These are phyloP conservation scores for Scytalidium sp. DNA, from an alignment of 2,329 filamentous ascomycete genomes.

Conservation along the genomic window DNA sequence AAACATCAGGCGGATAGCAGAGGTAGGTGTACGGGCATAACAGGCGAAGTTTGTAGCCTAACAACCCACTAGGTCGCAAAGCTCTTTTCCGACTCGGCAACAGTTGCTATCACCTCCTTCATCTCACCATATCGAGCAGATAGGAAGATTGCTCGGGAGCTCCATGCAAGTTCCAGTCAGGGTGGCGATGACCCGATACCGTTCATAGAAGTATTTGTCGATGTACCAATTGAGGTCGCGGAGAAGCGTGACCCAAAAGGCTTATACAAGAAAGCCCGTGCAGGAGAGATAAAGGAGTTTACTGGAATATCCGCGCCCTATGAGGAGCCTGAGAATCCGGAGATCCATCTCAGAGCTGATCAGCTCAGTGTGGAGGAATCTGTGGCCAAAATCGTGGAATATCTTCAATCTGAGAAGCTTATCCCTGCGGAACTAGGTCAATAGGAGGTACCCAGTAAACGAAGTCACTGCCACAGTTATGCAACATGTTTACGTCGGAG, in stretches of 20 bases:
- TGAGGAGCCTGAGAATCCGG: conserved; percentile 80
- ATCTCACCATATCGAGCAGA: conserved; percentile 94
- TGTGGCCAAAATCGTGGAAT: conserved; percentile 78
- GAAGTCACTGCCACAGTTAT: not conserved
- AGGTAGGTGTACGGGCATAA: conserved; percentile 42
- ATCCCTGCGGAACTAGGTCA: conserved; percentile 27
- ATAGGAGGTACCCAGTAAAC: conserved; percentile 3
- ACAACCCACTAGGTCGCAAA: conserved; percentile 67
- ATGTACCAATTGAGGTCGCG: conserved; percentile 86
- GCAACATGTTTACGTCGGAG: too few species aligned
- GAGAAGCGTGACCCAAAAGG: conserved; percentile 97
- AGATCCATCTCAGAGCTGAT: conserved; percentile 83
- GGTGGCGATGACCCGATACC: conserved; percentile 63
- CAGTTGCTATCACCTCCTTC: conserved; percentile 90
- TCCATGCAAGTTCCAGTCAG: conserved; percentile 64
- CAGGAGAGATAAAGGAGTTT: conserved; percentile 94
- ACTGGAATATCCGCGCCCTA: conserved; percentile 95
- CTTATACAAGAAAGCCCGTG: conserved; percentile 92
- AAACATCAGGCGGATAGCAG: conserved; percentile 95
- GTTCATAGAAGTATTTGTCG: conserved; percentile 92
- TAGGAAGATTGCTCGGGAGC: conserved; percentile 73
- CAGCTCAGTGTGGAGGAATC: conserved; percentile 84
- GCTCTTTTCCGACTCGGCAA: conserved; percentile 88
- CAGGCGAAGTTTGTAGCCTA: not conserved
- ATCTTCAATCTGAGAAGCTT: conserved; percentile 69